Evolutionary conservation across 1,284 basidiomycete genomes (phyloP).

Genomic region (Apiotrichum sp.): DNA sequence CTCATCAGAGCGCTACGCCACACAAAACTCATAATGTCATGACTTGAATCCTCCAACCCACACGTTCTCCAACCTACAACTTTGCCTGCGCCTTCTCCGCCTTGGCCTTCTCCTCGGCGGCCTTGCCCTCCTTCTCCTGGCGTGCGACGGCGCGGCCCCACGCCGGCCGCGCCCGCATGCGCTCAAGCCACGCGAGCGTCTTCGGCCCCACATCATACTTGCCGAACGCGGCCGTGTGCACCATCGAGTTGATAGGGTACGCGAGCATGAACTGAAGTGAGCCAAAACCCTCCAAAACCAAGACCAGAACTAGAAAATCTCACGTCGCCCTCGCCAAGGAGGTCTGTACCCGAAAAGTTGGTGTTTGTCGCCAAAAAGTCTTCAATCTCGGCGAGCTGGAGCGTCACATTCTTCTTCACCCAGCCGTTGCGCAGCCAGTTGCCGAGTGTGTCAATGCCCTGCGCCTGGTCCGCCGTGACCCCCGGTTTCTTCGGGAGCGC

Average conservation of each 20-base stretch:
- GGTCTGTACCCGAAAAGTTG: conserved; percentile 33
- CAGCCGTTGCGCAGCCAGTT: conserved; percentile 9
- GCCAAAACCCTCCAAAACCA: neutral
- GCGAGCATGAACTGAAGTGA: conserved; percentile 9
- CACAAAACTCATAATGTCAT: no score
- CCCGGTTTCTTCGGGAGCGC: conserved; percentile 5
- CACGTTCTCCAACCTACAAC: no score
- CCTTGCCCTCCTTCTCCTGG: conserved; percentile 3
- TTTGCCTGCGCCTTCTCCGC: no score
- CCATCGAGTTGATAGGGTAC: conserved; percentile 3
- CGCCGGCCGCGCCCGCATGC: conserved; percentile 12
- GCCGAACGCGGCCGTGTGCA: neutral
- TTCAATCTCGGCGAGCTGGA: conserved; percentile 27
- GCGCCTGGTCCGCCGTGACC: conserved; percentile 14
- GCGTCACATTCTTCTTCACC: conserved; percentile 12
- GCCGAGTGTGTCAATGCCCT: conserved; percentile 15
- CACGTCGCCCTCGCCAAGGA: conserved; percentile 39
- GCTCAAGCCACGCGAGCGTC: conserved; percentile 4
- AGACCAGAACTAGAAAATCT: conserved; percentile 6
- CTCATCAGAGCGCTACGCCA: no score
- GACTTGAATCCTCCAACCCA: no score
- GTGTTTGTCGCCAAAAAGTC: conserved; percentile 19
- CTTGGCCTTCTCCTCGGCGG: neutral
- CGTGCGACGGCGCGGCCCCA: conserved; percentile 5
- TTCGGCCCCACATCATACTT: neutral